Base-by-base conservation (phyloP, 805 yeast genomes). In the Starmerella gropengiesseri region DNA sequence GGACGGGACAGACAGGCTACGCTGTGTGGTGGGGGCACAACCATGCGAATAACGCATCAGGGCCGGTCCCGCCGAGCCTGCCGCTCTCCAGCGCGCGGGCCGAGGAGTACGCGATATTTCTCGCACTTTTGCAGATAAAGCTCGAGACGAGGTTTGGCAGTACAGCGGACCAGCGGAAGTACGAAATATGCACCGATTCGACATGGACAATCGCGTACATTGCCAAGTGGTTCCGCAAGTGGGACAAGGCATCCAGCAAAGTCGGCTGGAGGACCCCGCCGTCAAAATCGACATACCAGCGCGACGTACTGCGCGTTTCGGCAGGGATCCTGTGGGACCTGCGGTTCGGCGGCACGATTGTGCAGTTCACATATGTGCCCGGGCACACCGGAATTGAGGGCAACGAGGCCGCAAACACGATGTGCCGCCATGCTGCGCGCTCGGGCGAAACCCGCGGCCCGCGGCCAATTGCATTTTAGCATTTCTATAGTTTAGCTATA, bases 321-420 rank as follows among this genome's bases (percentile, higher is more conserved):
- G 46, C 46, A 3, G 49, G 49, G 3, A 40, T 45, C 12, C 34
- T 45, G 3, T 45, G 49, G 49, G 49, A 45, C 9, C 36, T 45
- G 17, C 25, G 49, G 4, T 23, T 28, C n/a, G 19, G 46, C 16
- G 49, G 49, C 6, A 30, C 30, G 3, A n/a, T 7, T 13, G 41
- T 45, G 13, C 23, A 22, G 13, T 16, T 45, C 6, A 13, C 19
- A 2, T 34, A 45, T 27, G 45, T 45, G 11, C 39, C 40, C 9
- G 43, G 42, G 17, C 48, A 45, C 33, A 22, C 9, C 6, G 48
- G 48, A 8, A 31, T 31, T 19, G 28, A 28, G 12, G 46, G 46
- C 23, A 42, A 45, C 32, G 49, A 41, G 13, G 22, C 14, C 13
- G 49, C 49, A 5, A 40, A 45, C 18, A 1, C 26, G 7, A 32